phyloP scores from a whole-genome alignment of 257 asterid species.

The Solanum etuberosum region DNA sequence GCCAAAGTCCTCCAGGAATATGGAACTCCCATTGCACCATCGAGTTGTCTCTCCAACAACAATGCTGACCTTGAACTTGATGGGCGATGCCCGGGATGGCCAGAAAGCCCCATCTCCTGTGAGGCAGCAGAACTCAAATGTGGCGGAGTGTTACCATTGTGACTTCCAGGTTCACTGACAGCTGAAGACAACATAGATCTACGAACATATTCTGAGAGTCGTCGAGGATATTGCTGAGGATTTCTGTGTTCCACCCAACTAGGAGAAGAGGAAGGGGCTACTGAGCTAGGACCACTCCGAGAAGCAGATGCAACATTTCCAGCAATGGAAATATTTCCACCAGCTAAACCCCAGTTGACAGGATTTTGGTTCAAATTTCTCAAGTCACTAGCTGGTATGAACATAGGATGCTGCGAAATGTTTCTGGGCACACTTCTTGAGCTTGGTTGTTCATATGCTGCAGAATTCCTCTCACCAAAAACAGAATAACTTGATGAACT shows the following conservation, averaged over 20 bases:
- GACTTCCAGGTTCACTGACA: conserved; percentile 45
- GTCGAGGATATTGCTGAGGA: conserved; percentile 48
- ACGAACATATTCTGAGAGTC: conserved; percentile 60
- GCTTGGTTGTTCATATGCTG: conserved; percentile 25
- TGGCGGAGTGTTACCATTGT: conserved; percentile 22
- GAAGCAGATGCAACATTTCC: conserved; percentile 44
- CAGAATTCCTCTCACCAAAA: conserved; percentile 15
- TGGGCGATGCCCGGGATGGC: conserved; percentile 32
- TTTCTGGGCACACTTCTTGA: conserved; percentile 42
- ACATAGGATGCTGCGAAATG: conserved; percentile 68
- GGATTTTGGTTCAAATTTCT: conserved; percentile 44
- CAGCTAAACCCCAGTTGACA: conserved; percentile 35
- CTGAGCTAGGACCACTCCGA: conserved; percentile 27
- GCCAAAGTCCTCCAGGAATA: conserved; percentile 44
- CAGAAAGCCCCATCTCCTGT: conserved; percentile 34
- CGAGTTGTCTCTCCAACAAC: conserved; percentile 65
- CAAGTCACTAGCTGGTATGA: conserved; percentile 39
- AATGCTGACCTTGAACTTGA: conserved; percentile 50
- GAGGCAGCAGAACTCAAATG: conserved; percentile 29
- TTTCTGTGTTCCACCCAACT: conserved; percentile 43
- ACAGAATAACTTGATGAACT: conserved; percentile 1
- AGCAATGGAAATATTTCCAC: conserved; percentile 23
- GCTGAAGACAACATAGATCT: conserved; percentile 52
- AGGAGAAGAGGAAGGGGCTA: conserved; percentile 36
- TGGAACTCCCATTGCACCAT: conserved; percentile 52